Percentiles rank a stretch among this genome's conserved stretches.
phyloP scores from a whole-genome alignment of 192 early-diverging fungal genomes.

The Backusella parvicylindrica region DNA sequence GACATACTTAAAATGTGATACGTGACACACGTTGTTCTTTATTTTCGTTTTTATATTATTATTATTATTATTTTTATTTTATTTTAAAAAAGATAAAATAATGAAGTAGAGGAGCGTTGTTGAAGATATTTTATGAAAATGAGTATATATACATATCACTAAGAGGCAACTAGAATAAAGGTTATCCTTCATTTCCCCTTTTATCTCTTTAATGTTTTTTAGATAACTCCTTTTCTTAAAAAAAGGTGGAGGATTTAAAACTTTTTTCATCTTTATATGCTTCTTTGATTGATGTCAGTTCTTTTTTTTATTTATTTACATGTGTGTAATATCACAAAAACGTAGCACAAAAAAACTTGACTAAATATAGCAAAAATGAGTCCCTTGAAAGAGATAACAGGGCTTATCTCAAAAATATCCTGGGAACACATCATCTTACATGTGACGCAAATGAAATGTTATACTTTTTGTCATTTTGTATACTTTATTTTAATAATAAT shows the following conservation, averaged over 20 bases:
- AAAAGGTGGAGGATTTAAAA: no score
- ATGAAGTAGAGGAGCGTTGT: no score
- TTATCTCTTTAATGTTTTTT: no score
- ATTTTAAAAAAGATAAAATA: no score
- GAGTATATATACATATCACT: no score
- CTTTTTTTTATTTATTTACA: background rate
- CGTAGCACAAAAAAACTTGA: background rate
- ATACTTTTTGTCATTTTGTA: background rate
- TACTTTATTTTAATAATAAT: background rate
- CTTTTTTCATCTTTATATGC: background rate
- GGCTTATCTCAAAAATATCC: background rate
- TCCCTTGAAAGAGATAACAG: background rate
- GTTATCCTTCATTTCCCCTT: no score
- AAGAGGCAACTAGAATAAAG: no score
- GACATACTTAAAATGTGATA: background rate
- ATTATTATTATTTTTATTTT: no score
- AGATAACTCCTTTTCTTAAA: no score
- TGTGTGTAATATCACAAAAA: background rate
- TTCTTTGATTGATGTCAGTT: background rate
- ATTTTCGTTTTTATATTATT: background rate
- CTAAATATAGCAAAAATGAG: background rate
- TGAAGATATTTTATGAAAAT: no score
- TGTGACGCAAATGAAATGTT: background rate
- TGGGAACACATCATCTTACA: background rate
- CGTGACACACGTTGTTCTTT: background rate